Percentiles rank a stretch among this genome's conserved stretches.
These are phyloP conservation scores for Delonix regia DNA, from an alignment of 306 rosid species.

Conservation along the genomic window DNA sequence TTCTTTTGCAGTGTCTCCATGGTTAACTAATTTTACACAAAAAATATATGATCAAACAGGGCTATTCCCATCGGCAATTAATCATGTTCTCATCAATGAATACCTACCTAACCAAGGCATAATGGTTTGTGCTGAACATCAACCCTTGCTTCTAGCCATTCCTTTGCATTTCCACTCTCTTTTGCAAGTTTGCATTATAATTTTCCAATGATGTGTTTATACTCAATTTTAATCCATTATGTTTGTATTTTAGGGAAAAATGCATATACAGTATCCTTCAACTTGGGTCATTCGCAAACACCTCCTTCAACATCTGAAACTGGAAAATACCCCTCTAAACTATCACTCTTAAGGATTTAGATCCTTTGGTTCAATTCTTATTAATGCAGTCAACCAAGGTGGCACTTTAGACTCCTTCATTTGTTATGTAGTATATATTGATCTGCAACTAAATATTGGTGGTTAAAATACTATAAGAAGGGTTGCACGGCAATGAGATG, in stretches of 20 bases:
- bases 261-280: too few species aligned
- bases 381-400: not conserved
- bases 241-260: too few species aligned
- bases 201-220: conserved; percentile 10
- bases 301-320: too few species aligned
- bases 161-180: not conserved
- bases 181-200: conserved; percentile 6
- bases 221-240: not conserved
- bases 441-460: not conserved
- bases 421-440: not conserved
- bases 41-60: conserved; percentile 63
- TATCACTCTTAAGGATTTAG: not conserved
- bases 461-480: not conserved
- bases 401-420: not conserved
- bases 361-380: not conserved
- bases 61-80: conserved; percentile 72
- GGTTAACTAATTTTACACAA: conserved; percentile 73
- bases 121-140: conserved; percentile 59
- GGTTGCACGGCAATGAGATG: not conserved
- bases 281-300: too few species aligned
- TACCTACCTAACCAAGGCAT: conserved; percentile 90
- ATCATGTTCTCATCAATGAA: conserved; percentile 93
- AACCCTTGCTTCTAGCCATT: conserved; percentile 34
- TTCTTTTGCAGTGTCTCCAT: conserved; percentile 69
- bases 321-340: not conserved